A percentile compares a stretch with the other conserved stretches of the same genome.
These are phyloP conservation scores for Penicillium corylophilum DNA, from an alignment of 2,329 filamentous ascomycete species.

Conservation along the genomic window DNA sequence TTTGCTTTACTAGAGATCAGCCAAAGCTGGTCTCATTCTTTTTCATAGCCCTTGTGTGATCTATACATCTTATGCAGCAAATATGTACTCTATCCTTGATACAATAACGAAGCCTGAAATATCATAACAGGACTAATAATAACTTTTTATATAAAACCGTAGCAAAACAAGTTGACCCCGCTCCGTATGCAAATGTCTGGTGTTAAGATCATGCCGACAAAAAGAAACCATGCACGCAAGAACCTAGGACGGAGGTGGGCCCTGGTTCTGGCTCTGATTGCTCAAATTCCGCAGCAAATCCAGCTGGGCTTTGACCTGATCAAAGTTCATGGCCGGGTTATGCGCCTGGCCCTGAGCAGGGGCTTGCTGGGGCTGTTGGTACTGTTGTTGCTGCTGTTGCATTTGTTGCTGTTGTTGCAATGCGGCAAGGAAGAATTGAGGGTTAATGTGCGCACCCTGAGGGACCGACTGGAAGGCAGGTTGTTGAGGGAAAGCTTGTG, in stretches of 20 bases:
- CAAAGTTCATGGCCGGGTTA: slow-evolving; percentile 37
- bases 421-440: slow-evolving; percentile 53
- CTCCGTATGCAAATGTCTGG: slow-evolving; percentile 25
- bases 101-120: slow-evolving; percentile 1
- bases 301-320: slow-evolving; percentile 43
- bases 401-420: slow-evolving; percentile 45
- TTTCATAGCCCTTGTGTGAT: slow-evolving; percentile 2
- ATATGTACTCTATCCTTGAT: slow-evolving; percentile 16
- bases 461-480: slow-evolving; percentile 43
- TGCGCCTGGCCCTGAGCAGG: slow-evolving; percentile 27
- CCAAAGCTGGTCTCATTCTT: slow-evolving; percentile 1
- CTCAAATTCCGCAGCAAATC: slow-evolving; percentile 41
- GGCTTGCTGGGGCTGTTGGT: slow-evolving; percentile 26
- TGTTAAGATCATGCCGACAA: slow-evolving; percentile 13
- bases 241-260: slow-evolving; percentile 28
- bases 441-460: slow-evolving; percentile 56
- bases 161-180: slow-evolving; percentile 15
- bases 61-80: slow-evolving; percentile 8
- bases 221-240: slow-evolving; percentile 8
- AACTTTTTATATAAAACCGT: slow-evolving; percentile 7
- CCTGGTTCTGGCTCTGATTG: slow-evolving; percentile 34
- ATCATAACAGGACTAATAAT: slow-evolving; percentile 4
- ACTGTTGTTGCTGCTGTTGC: slow-evolving; percentile 29
- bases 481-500: slow-evolving; percentile 42
- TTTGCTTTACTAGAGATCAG: neutral